Evolutionary conservation across 257 asterid species (phyloP).

Genomic region (Ilex aquifolium): DNA sequence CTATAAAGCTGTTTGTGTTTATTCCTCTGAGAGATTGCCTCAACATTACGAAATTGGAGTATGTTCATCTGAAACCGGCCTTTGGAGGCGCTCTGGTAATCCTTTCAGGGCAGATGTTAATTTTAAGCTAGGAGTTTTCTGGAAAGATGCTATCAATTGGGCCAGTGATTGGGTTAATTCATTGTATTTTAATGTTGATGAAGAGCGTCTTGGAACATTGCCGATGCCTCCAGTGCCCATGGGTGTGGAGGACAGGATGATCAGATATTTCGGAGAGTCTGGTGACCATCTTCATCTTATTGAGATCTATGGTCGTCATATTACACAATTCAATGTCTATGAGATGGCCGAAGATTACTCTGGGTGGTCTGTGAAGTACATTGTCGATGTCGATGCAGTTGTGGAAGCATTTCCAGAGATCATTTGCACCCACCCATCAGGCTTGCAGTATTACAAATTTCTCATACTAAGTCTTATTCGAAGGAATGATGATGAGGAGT

Average conservation of each 20-base stretch:
- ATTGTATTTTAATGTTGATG: slow-evolving; percentile 14
- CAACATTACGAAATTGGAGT: slow-evolving; percentile 9
- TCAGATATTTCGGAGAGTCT: slow-evolving; percentile 31
- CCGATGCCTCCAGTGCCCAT: slow-evolving; percentile 4
- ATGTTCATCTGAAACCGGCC: slow-evolving; percentile 29
- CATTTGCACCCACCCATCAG: neutral
- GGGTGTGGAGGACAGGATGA: neutral
- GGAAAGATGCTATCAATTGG: slow-evolving; percentile 28
- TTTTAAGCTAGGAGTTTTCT: slow-evolving; percentile 18
- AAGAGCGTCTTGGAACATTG: slow-evolving; percentile 8
- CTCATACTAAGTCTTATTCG: slow-evolving; percentile 5
- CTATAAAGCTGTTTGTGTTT: slow-evolving; percentile 27
- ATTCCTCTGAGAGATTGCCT: neutral
- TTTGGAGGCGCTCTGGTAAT: slow-evolving; percentile 27
- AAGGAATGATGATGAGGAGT: slow-evolving; percentile 7
- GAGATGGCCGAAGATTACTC: slow-evolving; percentile 34
- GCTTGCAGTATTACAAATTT: neutral
- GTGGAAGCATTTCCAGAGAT: slow-evolving; percentile 19
- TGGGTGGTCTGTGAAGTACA: slow-evolving; percentile 34
- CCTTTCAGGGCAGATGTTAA: neutral
- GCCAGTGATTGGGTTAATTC: neutral
- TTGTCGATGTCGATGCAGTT: slow-evolving; percentile 18
- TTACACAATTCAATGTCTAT: slow-evolving; percentile 14
- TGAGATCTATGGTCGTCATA: neutral
- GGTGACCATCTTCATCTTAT: slow-evolving; percentile 24